Evolutionary conservation across 768 basidiomycete genomes (phyloP).

Genomic region (Aureoboletus auriporus): DNA sequence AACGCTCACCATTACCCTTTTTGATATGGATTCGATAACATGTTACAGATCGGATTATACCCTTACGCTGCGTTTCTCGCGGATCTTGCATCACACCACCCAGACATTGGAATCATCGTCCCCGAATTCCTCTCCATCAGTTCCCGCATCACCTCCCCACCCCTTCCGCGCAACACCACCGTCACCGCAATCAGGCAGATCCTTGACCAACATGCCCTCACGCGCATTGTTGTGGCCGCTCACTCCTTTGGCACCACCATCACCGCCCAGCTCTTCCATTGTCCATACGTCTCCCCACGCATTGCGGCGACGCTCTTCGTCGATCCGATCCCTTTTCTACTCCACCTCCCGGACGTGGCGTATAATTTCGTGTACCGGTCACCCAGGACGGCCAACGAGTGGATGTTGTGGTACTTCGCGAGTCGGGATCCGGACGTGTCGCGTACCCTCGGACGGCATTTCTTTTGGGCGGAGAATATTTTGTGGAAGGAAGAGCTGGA

Average conservation of each 20-base stretch:
- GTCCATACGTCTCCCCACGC: slow-evolving; percentile 20
- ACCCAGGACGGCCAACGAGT: slow-evolving; percentile 52
- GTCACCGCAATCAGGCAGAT: slow-evolving; percentile 41
- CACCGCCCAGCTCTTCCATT: slow-evolving; percentile 49
- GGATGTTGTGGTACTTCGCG: slow-evolving; percentile 68
- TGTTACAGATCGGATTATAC: slow-evolving; percentile 53
- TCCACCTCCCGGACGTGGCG: slow-evolving; percentile 60
- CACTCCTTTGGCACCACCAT: slow-evolving; percentile 66
- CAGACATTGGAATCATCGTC: slow-evolving; percentile 54
- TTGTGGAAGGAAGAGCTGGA: slow-evolving; percentile 56
- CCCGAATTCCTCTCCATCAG: slow-evolving; percentile 59
- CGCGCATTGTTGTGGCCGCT: slow-evolving; percentile 41
- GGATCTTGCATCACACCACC: slow-evolving; percentile 40
- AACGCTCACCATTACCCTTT: background rate
- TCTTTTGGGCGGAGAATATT: slow-evolving; percentile 64
- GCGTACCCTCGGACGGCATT: slow-evolving; percentile 52
- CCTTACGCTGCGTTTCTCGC: slow-evolving; percentile 52
- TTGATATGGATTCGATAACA: background rate
- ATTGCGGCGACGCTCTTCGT: slow-evolving; percentile 48
- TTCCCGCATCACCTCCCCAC: slow-evolving; percentile 54
- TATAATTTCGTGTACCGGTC: slow-evolving; percentile 63
- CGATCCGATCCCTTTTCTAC: slow-evolving; percentile 63
- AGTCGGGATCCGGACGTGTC: slow-evolving; percentile 61
- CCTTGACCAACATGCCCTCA: slow-evolving; percentile 39
- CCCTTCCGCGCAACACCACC: slow-evolving; percentile 39